Percentiles rank a stretch among this genome's conserved stretches.
These are phyloP conservation scores for Begonia fuchsioides DNA, from an alignment of 306 rosid genomes.

Conservation along the genomic window DNA sequence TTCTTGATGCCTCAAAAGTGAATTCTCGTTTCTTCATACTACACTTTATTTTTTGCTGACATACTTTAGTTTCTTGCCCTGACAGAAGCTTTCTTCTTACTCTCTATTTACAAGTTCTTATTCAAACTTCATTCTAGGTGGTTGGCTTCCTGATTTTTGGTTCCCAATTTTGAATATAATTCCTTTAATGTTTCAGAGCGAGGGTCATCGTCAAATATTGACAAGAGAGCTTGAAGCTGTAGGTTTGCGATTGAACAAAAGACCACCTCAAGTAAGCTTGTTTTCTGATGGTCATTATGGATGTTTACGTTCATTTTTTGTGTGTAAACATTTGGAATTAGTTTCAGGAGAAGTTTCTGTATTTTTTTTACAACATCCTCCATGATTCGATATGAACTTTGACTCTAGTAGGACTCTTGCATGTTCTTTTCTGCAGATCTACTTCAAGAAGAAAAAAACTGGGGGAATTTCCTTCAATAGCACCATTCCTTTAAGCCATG, in stretches of 20 bases:
- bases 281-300: constrained; percentile 7
- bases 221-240: constrained; percentile 98
- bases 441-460: constrained; percentile 92
- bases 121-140: background rate
- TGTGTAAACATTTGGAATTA: constrained; percentile 3
- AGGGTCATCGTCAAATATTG: constrained; percentile 97
- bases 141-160: constrained; percentile 2
- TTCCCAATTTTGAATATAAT: constrained; percentile 1
- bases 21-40: constrained; percentile 14
- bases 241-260: constrained; percentile 88
- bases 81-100: background rate
- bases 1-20: constrained; percentile 96
- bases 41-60: constrained; percentile 2
- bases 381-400: background rate
- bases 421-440: constrained; percentile 49
- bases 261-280: constrained; percentile 81
- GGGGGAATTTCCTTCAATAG: constrained; percentile 98
- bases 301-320: background rate
- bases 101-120: background rate
- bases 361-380: background rate
- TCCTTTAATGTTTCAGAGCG: constrained; percentile 46
- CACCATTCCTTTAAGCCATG: constrained; percentile 79
- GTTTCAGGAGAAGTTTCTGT: background rate
- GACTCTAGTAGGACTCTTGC: constrained; percentile 2
- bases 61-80: background rate